These are phyloP conservation scores for Periconia digitata DNA, from an alignment of 2,329 filamentous ascomycete genomes.

Conservation along the genomic window DNA sequence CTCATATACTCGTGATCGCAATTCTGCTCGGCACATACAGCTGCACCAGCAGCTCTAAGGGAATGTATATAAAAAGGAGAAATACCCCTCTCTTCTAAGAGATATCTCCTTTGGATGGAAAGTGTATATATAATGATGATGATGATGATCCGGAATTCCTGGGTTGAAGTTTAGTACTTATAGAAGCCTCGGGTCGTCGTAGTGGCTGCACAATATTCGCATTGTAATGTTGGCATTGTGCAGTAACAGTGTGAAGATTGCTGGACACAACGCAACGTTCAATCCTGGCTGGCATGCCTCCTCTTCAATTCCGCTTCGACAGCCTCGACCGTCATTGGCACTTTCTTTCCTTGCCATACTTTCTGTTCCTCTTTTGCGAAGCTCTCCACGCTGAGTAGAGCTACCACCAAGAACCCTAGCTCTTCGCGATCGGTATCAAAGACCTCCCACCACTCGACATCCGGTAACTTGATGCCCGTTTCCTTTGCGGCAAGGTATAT, in stretches of 20 bases:
- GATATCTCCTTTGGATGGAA: too few species aligned
- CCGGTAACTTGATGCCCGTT: slow-evolving; percentile 73
- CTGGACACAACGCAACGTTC: background rate
- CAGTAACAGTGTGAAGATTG: background rate
- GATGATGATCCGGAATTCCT: too few species aligned
- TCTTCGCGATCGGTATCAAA: slow-evolving; percentile 96
- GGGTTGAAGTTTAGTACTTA: too few species aligned
- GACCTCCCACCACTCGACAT: slow-evolving; percentile 93
- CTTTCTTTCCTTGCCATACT: slow-evolving; percentile 52
- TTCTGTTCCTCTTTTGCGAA: slow-evolving; percentile 64
- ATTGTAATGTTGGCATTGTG: background rate
- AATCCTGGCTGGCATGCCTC: slow-evolving; percentile 29
- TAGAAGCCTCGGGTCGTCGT: too few species aligned
- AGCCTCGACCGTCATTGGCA: slow-evolving; percentile 61
- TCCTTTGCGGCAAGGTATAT: slow-evolving; percentile 89
- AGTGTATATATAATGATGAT: too few species aligned
- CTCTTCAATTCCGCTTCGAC: slow-evolving; percentile 64
- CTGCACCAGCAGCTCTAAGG: too few species aligned
- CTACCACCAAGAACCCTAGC: slow-evolving; percentile 88
- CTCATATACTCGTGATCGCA: too few species aligned
- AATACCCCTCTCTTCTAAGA: too few species aligned
- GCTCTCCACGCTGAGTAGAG: slow-evolving; percentile 74
- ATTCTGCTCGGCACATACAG: too few species aligned
- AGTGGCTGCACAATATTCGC: background rate
- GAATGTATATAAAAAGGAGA: too few species aligned